Evolutionary conservation across 108 stramenopile genomes (phyloP).

Genomic region (Stephanodiscus minutulus): DNA sequence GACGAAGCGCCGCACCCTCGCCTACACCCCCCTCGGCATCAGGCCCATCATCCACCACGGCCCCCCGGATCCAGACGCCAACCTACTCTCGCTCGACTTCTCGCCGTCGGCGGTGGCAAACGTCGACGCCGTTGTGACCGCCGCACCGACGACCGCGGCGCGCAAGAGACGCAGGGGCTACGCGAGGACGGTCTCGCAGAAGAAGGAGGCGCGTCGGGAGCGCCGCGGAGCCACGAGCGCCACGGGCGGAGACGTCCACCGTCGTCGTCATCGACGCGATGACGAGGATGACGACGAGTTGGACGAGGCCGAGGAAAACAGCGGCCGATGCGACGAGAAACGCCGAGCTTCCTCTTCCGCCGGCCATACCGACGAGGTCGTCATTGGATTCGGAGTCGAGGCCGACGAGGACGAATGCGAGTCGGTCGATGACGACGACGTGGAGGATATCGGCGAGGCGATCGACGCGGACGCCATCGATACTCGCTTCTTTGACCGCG

Average conservation of each 20-base stretch:
- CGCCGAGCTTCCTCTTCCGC: neutral
- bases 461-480: neutral
- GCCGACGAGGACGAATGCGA: neutral
- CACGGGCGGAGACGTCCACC: neutral
- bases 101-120: neutral
- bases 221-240: neutral
- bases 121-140: neutral
- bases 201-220: neutral
- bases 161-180: neutral
- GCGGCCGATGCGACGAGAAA: neutral
- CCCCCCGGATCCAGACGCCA: neutral
- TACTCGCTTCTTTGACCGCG: too few species aligned
- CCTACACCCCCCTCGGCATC: conserved; percentile 10
- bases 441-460: neutral
- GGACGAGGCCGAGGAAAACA: neutral
- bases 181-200: neutral
- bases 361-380: neutral
- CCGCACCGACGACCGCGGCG: too few species aligned
- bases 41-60: conserved; percentile 3
- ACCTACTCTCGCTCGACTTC: neutral
- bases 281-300: conserved; percentile 1
- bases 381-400: neutral
- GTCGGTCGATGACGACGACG: neutral
- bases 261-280: neutral
- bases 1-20: conserved; percentile 4